Evolutionary conservation across 305 asterid species (phyloP), one percentile per base, ranked within the genome.

Genomic region (Nicotiana rustica): DNA sequence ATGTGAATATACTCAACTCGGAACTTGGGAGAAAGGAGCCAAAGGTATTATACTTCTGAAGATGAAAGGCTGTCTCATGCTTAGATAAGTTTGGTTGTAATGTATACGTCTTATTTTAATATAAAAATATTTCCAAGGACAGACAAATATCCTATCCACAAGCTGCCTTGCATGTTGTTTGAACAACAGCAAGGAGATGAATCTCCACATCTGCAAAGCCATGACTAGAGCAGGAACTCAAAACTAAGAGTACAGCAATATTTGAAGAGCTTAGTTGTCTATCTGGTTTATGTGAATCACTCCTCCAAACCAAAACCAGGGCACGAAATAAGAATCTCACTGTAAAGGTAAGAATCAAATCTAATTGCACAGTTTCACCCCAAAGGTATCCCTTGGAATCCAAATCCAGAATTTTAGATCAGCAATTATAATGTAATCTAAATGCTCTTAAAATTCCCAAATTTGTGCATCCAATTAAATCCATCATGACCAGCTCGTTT

Each of bases 221-320:
- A 60, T 60, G 66, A 4, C 29, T n/a, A 19, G 31, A 60, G 66
- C 31, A 60, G 31, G 12, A 60, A 60, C 31, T 60, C 66, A 18
- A 60, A 60, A 60, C 3, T 60, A 60, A 60, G 56, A 36, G 57
- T 38, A 21, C 4, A 38, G 2, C 31, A 69, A 10, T 38, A 69
- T n/a, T n/a, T 69, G 8, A 69, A n/a, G 33, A 69, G 18, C 33
- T 68, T 36, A 38, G 5, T 44, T 47, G 38, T 71, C 78, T 44
- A 71, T 71, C 78, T 21, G 78, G 78, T 44, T 71, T 35, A 44
- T 44, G 59, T 44, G 29, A 71, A 71, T 71, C 78, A 19, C 55
- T 5, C 36, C 60, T 71, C 19, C 12, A 71, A 69, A 21, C 60
- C 29, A 70, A 19, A 70, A 70, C 44, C 78, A 70, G 60, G 60